These are phyloP conservation scores for Talaromyces sp. DNA, from an alignment of 2,329 filamentous ascomycete genomes.

Conservation along the genomic window DNA sequence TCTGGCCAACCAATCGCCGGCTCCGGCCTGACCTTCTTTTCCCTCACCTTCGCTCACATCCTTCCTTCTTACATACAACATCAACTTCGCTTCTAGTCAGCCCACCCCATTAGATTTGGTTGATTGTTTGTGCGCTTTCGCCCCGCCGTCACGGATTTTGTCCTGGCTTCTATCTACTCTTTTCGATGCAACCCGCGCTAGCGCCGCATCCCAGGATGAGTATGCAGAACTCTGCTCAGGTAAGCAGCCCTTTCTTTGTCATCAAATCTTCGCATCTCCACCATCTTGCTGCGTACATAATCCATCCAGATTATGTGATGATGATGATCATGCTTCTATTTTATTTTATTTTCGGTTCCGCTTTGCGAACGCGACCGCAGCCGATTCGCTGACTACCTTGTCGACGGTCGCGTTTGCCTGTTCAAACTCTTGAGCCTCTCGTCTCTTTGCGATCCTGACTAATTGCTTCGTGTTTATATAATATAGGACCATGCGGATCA, in stretches of 20 bases:
- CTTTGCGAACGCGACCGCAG: neutral
- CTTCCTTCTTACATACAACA: neutral
- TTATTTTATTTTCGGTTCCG: neutral
- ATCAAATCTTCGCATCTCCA: slow-evolving; percentile 12
- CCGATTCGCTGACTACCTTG: neutral
- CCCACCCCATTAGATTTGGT: neutral
- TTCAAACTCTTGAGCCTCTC: too few species aligned
- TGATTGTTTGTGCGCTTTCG: neutral
- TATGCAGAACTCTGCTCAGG: slow-evolving; percentile 49
- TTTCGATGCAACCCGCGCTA: slow-evolving; percentile 41
- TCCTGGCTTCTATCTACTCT: slow-evolving; percentile 10
- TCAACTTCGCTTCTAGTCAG: neutral
- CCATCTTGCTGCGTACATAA: neutral
- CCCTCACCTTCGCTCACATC: neutral
- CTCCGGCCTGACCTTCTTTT: slow-evolving; percentile 2
- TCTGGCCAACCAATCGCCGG: slow-evolving; percentile 9
- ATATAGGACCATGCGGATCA: slow-evolving; percentile 35
- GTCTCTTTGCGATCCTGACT: neutral
- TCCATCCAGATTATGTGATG: neutral
- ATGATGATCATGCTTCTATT: neutral
- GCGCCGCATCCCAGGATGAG: slow-evolving; percentile 45
- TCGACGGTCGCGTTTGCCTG: neutral
- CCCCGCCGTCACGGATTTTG: neutral
- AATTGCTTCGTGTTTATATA: neutral
- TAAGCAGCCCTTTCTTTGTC: slow-evolving; percentile 44